Percentiles rank a stretch among this genome's conserved stretches.
phyloP scores from a whole-genome alignment of 2,329 filamentous ascomycete genomes.

The Alternaria novae-zelandiae region DNA sequence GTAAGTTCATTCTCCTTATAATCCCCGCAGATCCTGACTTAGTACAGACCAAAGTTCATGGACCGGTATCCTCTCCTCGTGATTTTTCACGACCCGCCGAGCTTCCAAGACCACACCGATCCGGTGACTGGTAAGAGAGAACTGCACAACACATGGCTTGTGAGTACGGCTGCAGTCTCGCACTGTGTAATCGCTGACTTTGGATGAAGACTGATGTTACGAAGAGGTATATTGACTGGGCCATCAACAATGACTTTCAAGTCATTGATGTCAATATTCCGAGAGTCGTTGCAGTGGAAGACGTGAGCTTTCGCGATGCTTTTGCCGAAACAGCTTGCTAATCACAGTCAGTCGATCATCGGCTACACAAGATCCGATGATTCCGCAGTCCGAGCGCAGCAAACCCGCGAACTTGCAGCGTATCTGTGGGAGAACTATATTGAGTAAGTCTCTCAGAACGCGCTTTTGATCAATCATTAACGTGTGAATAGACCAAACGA shows the following conservation, averaged over 20 bases:
- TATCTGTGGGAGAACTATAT: conserved; percentile 99
- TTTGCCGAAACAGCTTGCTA: neutral
- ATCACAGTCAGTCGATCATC: conserved; percentile 22
- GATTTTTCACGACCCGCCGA: conserved; percentile 85
- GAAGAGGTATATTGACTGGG: conserved; percentile 84
- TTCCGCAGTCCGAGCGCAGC: conserved; percentile 46
- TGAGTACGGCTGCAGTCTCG: conserved; percentile 58
- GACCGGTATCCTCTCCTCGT: conserved; percentile 74
- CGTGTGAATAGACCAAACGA: conserved; percentile 58
- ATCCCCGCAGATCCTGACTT: neutral
- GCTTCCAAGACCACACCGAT: conserved; percentile 51
- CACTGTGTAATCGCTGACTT: conserved; percentile 52
- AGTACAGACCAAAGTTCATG: conserved; percentile 66
- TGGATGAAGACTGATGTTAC: conserved; percentile 75
- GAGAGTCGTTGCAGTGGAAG: conserved; percentile 70
- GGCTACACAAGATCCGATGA: conserved; percentile 57
- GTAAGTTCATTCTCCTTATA: conserved; percentile 43
- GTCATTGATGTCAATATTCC: conserved; percentile 94
- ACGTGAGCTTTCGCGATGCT: conserved; percentile 53
- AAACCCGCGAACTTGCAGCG: conserved; percentile 73
- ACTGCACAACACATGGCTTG: conserved; percentile 85
- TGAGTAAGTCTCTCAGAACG: conserved; percentile 58
- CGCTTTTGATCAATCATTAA: neutral
- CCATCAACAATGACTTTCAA: conserved; percentile 74
- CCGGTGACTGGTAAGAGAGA: conserved; percentile 72